Evolutionary conservation across 495 filamentous ascomycete genomes (phyloP), one percentile per base, ranked within the genome.

Genomic region (Penicillium coffeae): DNA sequence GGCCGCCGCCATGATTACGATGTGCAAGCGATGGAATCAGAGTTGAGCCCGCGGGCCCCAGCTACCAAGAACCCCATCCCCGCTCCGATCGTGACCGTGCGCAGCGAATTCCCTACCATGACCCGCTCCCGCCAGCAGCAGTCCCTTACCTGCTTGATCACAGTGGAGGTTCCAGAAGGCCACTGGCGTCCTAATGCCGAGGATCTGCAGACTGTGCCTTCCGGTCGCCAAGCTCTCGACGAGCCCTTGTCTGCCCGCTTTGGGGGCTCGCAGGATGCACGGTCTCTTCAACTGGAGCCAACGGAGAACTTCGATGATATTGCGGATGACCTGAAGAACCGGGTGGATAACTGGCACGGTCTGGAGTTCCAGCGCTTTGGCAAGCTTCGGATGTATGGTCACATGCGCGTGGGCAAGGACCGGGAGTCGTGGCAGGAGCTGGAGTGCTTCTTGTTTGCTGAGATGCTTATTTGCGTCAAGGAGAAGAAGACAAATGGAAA

Each of bases 391-490:
- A 72, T 97, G 33, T 90, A 95, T 59, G 93, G 90, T 37, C 91
- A 88, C 13, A 85, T 97, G 52, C 84, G 87, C 45, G 93, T 99
- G 16, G 93, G 94, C 54, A 99, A 97, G 58, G 93, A 99, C 64
- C 89, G 90, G 53, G 80, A 93, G 55, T 91, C 93, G 10, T 99
- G 93, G 93, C 93, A 99, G 72, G 94, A 99, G 62, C 69, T 99
- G 44, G 90, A 97, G 64, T 99, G 94, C 65, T 99, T 88, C 69
- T 79, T 99, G 16, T 99, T 97, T 62, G 87, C 86, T 3, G 93
- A 97, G 68, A 99, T 99, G 93, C 90, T 99, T 43, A 99, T 99
- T 54, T 99, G 93, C 64, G 90, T 97, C 50, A 99, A 96, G 69
- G 93, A 97, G 62, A 96, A 95, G 78, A 94, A 90, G 66, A 66